Conservation (phyloP, 2,329 filamentous ascomycete genomes). For the Pseudopithomyces maydicus region DNA sequence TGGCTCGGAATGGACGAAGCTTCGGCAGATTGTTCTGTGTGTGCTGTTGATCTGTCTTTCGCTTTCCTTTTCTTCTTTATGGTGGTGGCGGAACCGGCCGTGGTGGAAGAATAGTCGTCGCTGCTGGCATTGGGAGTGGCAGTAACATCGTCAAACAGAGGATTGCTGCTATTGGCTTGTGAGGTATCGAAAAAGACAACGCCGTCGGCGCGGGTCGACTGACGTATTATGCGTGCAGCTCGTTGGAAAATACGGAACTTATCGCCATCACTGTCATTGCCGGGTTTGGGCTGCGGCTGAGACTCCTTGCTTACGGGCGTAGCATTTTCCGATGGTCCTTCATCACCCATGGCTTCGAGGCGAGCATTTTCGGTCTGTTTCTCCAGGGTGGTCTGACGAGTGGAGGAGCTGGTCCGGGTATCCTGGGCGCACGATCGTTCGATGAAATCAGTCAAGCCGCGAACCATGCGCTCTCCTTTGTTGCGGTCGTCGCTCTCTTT, state of each 20-base stretch:
- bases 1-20: conserved; percentile 20
- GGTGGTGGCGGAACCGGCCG: conserved; percentile 34
- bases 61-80: conserved; percentile 19
- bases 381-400: conserved; percentile 33
- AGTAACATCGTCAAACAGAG: conserved; percentile 25
- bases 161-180: conserved; percentile 31
- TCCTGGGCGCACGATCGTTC: conserved; percentile 35
- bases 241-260: conserved; percentile 38
- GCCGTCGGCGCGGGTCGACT: conserved; percentile 40
- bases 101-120: conserved; percentile 36
- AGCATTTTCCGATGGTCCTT: conserved; percentile 12
- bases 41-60: conserved; percentile 5
- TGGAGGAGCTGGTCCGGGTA: conserved; percentile 17
- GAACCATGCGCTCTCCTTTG: conserved; percentile 38
- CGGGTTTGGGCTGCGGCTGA: conserved; percentile 24
- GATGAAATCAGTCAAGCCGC: conserved; percentile 41
- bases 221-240: conserved; percentile 42
- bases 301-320: conserved; percentile 15
- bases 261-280: conserved; percentile 20
- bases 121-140: conserved; percentile 21
- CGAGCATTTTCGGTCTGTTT: conserved; percentile 42
- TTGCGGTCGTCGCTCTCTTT: conserved; percentile 31
- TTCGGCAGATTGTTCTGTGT: not conserved
- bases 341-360: conserved; percentile 30
- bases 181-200: conserved; percentile 44